Percentiles rank a stretch among this genome's conserved stretches.
Conservation (phyloP, 495 filamentous ascomycete species). For the Sabuloglossum arenarium region DNA sequence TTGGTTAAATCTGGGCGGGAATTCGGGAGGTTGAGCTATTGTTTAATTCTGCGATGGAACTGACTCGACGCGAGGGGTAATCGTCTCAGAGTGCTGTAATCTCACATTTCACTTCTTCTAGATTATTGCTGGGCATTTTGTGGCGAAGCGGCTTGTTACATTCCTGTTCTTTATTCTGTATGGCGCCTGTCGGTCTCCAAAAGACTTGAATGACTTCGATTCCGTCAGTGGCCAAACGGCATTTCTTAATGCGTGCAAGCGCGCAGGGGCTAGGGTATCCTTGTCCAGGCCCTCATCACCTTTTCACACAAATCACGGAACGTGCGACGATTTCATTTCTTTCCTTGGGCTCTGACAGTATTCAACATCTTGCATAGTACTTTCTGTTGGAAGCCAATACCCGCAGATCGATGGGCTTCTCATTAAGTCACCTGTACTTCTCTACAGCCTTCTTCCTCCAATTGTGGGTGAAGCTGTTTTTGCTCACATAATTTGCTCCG, state of each 20-base stretch:
- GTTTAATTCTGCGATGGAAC: not conserved
- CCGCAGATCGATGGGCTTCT: not conserved
- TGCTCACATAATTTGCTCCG: not conserved
- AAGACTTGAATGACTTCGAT: not conserved
- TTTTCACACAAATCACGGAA: not conserved
- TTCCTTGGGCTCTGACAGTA: not conserved
- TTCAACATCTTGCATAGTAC: not conserved
- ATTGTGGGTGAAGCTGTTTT: not conserved
- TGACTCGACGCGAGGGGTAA: not conserved
- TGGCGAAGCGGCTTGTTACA: not conserved
- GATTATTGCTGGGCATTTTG: not conserved
- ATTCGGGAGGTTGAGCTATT: not conserved
- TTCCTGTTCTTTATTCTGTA: not conserved
- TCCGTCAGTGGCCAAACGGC: not conserved
- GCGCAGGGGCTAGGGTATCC: not conserved
- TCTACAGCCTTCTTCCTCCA: not conserved
- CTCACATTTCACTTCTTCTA: not conserved
- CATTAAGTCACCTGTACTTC: not conserved
- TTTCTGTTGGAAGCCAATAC: not conserved
- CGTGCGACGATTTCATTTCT: not conserved
- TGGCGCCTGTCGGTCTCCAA: not conserved
- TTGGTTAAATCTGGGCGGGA: slow-evolving; percentile 18
- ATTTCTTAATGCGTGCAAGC: not conserved
- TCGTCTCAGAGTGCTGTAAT: not conserved
- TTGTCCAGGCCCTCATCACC: not conserved